Base-by-base conservation (phyloP, 2,329 filamentous ascomycete genomes). In the Pezicula radicicola region DNA sequence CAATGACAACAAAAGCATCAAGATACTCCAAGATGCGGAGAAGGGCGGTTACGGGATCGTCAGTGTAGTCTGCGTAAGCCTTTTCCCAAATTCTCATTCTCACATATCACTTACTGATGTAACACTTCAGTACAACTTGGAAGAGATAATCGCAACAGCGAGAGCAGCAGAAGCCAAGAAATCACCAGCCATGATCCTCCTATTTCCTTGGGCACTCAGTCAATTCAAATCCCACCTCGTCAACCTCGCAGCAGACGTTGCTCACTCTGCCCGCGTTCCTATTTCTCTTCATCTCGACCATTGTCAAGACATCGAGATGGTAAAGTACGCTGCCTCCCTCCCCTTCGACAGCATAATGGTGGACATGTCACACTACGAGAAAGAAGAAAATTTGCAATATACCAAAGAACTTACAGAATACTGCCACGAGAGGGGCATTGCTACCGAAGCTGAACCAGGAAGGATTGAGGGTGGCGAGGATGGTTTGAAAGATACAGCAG, bases 401-500 rank as follows among this genome's bases (percentile, higher is more conserved):
- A 89, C 85, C 16, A 73, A 73, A 47, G 81, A 87, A 58, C 70
- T 89, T 47, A 82, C 83, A 7, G 70, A 68, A 18, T 83, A 84
- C 63, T 87, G 85, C 63, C 79, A 87, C 63, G 81, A 72, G 58
- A 75, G 80, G 39, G 83, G 84, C 3, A 88, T 89, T 56, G 78
- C 83, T 5, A 85, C 84, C 2, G 86, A 90, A 65, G 86, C 85
- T 0, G 86, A 90, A 63, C 85, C 85, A 0, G 86, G 86, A 0
- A 72, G 86, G 3, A 89, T 90, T 55, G 84, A 88, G 63, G 83
- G 84, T 19, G 83, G 87, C 0, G 88, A 92, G 68, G 88, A 91
- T 61, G 88, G 88, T 0, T 81, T 92, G 4, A 78, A 80, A 8
- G 86, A 90, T 63, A 84, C 83, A 18, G 79, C 73, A 1, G 83